Evolutionary conservation across 1,284 basidiomycete genomes (phyloP), one percentile per base, ranked within the genome.

Genomic region (Moniliella sp.): DNA sequence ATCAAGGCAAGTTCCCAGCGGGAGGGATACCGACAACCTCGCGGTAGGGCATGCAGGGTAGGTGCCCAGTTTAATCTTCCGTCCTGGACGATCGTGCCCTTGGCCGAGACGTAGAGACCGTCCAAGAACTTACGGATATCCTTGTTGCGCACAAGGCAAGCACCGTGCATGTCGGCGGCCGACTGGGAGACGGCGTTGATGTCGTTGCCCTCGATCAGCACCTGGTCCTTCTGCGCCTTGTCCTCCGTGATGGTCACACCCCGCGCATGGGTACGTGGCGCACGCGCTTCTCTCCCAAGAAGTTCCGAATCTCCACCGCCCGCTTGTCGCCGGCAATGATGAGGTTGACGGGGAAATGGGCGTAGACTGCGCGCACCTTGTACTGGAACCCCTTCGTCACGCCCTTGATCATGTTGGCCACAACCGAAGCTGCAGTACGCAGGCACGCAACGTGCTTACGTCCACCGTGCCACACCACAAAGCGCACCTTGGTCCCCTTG

Each of bases 311-410:
- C 66, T 97, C 88, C 39, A 91, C 65, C 33, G 75, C 68, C 35
- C 62, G 62, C 38, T 81, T 83, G 51, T 67, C 67, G 27, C 78
- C 76, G 63, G 78, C 75, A 61, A 94, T 83, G 65, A 97, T 94
- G 63, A 80, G 77, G 72, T 99, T 97, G 73, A 99, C 93, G 47
- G 91, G 91, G 73, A 99, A 99, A 73, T 99, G 91, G 59, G 91
- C 91, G 64, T 97, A 99, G 39, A 97, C 91, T 21, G 86, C 52
- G 33, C 62, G 50, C 60, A 61, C 61, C 77, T 97, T 97, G 75
- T 99, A 99, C 61, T 77, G 75, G 21, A 31, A 31, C 8, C 29
- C 29, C 12, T 21, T 21, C 12, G 29, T 31, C 42, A 93, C 84
- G 51, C 51, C 88, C 53, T 69, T 86, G 65, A 97, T 74, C 84